Base-by-base conservation (phyloP, 2,329 filamentous ascomycete species). In the Claviceps pazoutovae region DNA sequence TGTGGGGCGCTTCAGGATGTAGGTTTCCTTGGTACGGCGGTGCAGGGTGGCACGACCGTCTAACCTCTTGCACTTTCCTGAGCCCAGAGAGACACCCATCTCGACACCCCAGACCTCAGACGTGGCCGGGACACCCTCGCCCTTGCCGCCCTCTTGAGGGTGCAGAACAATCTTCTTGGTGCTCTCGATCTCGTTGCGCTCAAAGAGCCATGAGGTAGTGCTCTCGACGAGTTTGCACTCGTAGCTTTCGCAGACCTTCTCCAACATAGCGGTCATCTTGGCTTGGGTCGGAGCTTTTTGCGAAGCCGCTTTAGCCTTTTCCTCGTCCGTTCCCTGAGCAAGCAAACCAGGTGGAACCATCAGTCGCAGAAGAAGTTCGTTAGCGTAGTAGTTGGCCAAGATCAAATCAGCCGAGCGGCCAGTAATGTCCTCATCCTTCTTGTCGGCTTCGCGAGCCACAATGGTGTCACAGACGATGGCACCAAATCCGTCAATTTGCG, bases 101-200 rank as follows among this genome's bases (percentile, higher is more conserved):
- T 98, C 93, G 51, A 98, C 88, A 70, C 93, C 93, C 93, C 93
- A 98, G 55, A 95, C 90, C 68, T 98, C 93, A 59, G 88, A 85
- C 53, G 95, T 73, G 64, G 94, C 91, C 53, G 93, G 86, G 53
- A 82, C 70, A 64, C 93, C 93, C 56, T 98, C 93, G 53, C 91
- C 91, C 74, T 89, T 94, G 65, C 86, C 82, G 58, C 88, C 88
- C 63, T 96, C 89, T 49, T 83, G 80, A 37, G 89, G 86, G 23
- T 88, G 79, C 53, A 98, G 75, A 59, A 98, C 93, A 64, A 98
- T 95, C 82, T 96, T 97, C 83, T 96, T 96, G 76, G 85, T 68
- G 62, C 87, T 86, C 75, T 98, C 93, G 58, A 98, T 97, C 71
- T 98, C 93, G 71, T 97, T 95, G 68, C 87, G 86, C 65, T 88